phyloP scores from a whole-genome alignment of 495 filamentous ascomycete genomes.

The Neurospora sp. region DNA sequence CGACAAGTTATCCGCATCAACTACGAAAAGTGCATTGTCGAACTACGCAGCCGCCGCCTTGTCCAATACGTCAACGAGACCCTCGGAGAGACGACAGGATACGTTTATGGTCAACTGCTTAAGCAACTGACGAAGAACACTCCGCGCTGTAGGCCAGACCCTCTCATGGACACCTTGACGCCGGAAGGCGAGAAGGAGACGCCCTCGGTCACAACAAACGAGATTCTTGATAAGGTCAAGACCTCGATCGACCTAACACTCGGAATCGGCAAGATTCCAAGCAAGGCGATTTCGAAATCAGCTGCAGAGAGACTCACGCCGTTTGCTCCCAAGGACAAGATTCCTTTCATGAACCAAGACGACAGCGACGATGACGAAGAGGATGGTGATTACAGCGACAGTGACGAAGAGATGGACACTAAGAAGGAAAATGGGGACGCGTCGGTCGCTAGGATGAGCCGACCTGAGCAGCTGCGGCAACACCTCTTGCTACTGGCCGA shows the following conservation, averaged over 20 bases:
- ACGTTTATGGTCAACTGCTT: conserved; percentile 68
- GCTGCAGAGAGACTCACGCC: conserved; percentile 31
- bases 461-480: conserved; percentile 52
- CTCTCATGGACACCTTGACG: conserved; percentile 40
- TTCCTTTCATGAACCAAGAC: conserved; percentile 22
- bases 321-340: conserved; percentile 31
- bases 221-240: conserved; percentile 34
- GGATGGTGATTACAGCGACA: conserved; percentile 27
- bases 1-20: conserved; percentile 69
- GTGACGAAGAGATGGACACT: conserved; percentile 25
- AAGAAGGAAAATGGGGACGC: conserved; percentile 24
- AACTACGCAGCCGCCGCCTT: conserved; percentile 69
- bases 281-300: conserved; percentile 28
- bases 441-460: conserved; percentile 27
- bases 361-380: conserved; percentile 32
- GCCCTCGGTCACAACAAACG: conserved; percentile 31
- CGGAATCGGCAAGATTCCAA: conserved; percentile 35
- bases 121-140: conserved; percentile 57
- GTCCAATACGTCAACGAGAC: conserved; percentile 48
- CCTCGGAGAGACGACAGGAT: conserved; percentile 53
- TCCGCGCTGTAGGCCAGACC: conserved; percentile 51
- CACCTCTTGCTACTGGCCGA: conserved; percentile 70
- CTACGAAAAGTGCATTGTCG: conserved; percentile 71
- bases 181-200: conserved; percentile 33
- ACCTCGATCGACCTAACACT: conserved; percentile 31